A percentile compares a stretch with the other conserved stretches of the same genome.
These are phyloP conservation scores for Medicago lupulina DNA, from an alignment of 306 rosid genomes.

Conservation along the genomic window DNA sequence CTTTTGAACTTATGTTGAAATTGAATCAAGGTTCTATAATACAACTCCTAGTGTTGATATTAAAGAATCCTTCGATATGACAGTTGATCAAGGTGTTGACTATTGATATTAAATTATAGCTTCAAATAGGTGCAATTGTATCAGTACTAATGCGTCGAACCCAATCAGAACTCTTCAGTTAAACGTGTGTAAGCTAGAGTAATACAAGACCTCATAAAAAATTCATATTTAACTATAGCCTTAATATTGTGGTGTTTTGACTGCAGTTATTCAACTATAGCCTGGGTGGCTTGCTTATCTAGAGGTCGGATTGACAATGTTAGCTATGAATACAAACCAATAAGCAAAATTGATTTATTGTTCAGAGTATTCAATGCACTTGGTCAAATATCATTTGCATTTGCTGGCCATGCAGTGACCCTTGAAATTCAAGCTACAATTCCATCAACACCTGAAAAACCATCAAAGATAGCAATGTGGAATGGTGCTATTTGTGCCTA, in stretches of 20 bases:
- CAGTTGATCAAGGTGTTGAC: background rate
- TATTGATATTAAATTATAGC: background rate
- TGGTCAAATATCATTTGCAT: conserved; percentile 90
- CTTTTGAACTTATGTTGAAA: no score
- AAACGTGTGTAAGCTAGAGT: no score
- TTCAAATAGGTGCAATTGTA: no score
- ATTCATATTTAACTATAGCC: background rate
- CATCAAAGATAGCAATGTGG: conserved; percentile 89
- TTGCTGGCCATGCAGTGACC: conserved; percentile 91
- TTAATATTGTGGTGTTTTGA: background rate
- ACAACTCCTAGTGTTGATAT: no score
- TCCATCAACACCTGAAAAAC: conserved; percentile 85
- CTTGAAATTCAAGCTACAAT: conserved; percentile 97
- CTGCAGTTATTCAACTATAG: conserved; percentile 86
- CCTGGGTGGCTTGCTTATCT: conserved; percentile 80
- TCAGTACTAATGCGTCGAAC: no score
- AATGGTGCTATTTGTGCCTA: conserved; percentile 81
- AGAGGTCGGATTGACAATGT: conserved; percentile 70
- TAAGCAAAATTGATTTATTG: conserved; percentile 59
- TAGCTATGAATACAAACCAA: conserved; percentile 77
- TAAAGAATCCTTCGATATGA: no score
- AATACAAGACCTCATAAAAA: no score
- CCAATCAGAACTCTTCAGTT: background rate
- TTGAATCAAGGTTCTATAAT: no score
- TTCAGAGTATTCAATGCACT: conserved; percentile 83